A percentile compares a stretch with the other conserved stretches of the same genome.
These are phyloP conservation scores for Aegilops longissima DNA, from an alignment of 176 grass and related monocot genomes.

Conservation along the genomic window DNA sequence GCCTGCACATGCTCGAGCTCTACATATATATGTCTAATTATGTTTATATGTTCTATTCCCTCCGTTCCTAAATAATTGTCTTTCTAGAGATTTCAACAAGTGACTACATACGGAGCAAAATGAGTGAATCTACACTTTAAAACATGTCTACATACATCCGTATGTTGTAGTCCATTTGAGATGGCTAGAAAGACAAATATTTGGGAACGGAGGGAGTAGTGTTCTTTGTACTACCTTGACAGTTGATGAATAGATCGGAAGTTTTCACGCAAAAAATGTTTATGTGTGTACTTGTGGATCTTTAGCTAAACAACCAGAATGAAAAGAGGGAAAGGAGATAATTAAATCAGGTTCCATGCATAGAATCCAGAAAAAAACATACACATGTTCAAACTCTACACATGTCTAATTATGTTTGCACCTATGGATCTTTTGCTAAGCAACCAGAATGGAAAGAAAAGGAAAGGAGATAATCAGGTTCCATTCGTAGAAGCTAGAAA, in stretches of 20 bases:
- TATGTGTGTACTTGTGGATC: neutral
- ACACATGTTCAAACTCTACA: slow-evolving; percentile 30
- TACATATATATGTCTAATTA: slow-evolving; percentile 10
- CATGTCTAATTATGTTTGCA: neutral
- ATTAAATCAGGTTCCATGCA: neutral
- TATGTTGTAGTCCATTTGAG: too few species aligned
- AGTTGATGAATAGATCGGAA: too few species aligned
- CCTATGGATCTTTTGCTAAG: neutral
- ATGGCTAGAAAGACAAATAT: too few species aligned
- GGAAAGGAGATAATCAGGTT: neutral
- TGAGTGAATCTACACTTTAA: too few species aligned
- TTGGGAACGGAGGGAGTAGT: too few species aligned
- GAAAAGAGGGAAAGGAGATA: neutral
- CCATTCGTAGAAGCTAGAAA: neutral
- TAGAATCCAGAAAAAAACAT: neutral
- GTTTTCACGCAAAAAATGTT: too few species aligned
- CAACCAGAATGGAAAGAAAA: neutral
- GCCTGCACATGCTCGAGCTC: slow-evolving; percentile 32
- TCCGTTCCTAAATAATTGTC: too few species aligned
- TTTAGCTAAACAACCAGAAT: neutral
- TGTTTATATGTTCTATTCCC: too few species aligned
- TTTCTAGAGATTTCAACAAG: too few species aligned
- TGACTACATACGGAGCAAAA: too few species aligned
- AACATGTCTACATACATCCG: too few species aligned
- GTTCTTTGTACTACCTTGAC: too few species aligned